Base-by-base conservation (phyloP, 2,329 filamentous ascomycete species). In the Penicillium sp. region DNA sequence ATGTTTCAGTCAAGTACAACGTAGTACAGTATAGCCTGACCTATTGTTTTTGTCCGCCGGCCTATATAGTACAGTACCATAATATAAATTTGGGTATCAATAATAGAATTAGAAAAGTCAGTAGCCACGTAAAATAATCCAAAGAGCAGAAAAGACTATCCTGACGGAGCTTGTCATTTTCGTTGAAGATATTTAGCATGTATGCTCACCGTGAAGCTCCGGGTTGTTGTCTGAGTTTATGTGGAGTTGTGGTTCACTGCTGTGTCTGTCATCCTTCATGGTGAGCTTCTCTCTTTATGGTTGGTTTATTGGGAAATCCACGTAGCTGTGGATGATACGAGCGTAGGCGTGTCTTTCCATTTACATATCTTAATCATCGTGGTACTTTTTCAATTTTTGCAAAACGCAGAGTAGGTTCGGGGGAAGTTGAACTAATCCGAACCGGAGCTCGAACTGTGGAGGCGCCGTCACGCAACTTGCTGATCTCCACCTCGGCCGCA, bases 381-480 rank as follows among this genome's bases (percentile, higher is more conserved):
- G 31, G 19, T 39, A 19, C 3, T 19, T 39, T 39, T 19, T 2
- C 35, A 19, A 39, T 9, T 19, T 19, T 19, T n/a, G n/a, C 7
- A 39, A 39, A 39, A 10, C 11, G 5, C 19, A 41, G n/a, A n/a
- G 10, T 13, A 41, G 41, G 29, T 27, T 41, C 19, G 39, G 19
- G 37, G n/a, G 11, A 41, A 41, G 39, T 41, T 22, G 19, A 41
- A 14, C 39, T 41, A 41, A 22, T 41, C 8, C 19, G 39, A 41
- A 14, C 24, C 43, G 53, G 21, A 56, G 37, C 50, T 55, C 51
- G 26, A 43, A 55, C 14, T 46, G 52, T 46, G 49, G 56, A 58
- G 55, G 54, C 52, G 52, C 53, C 63, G 56, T 49, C 58, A 62
- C 54, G 21, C 53, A 56, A 59, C 53, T 48, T 49, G 41, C 31